phyloP scores from a whole-genome alignment of 129 eudicot species.

The Escallonia herrerae region DNA sequence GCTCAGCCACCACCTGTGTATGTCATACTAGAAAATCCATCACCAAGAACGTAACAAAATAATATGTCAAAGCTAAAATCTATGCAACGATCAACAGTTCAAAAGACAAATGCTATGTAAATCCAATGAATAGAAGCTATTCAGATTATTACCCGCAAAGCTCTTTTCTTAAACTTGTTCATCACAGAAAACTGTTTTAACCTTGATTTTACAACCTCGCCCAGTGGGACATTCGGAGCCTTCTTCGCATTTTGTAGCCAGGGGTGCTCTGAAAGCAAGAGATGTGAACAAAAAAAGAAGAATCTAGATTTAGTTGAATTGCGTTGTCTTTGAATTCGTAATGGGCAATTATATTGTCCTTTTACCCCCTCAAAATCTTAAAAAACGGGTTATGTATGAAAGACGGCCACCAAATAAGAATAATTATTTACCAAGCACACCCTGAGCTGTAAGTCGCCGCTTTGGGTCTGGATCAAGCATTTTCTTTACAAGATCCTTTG shows the following conservation, averaged over 20 bases:
- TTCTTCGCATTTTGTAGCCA: conserved; percentile 66
- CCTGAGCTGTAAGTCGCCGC: conserved; percentile 72
- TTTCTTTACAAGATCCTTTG: conserved; percentile 90
- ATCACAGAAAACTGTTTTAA: conserved; percentile 76
- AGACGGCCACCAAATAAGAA: conserved; percentile 6
- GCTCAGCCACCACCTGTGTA: conserved; percentile 67
- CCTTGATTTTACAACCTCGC: conserved; percentile 87
- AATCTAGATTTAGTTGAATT: background rate
- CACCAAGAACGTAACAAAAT: no score
- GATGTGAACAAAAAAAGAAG: conserved; percentile 2
- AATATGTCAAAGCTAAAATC: background rate
- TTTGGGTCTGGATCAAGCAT: conserved; percentile 93
- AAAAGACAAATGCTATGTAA: background rate
- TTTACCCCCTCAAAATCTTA: no score
- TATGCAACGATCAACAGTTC: background rate
- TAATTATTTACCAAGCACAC: conserved; percentile 70
- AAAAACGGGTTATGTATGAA: background rate
- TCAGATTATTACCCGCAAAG: conserved; percentile 48
- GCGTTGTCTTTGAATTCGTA: background rate
- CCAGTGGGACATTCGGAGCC: conserved; percentile 82
- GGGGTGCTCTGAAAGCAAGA: conserved; percentile 56
- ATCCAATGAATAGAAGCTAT: conserved; percentile 5
- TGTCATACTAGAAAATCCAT: background rate
- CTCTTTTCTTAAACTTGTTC: conserved; percentile 83
- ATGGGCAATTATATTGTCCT: no score